Percentiles rank a stretch among this genome's conserved stretches.
These are phyloP conservation scores for Panaeolus cyanescens DNA, from an alignment of 768 basidiomycete species.

Conservation along the genomic window DNA sequence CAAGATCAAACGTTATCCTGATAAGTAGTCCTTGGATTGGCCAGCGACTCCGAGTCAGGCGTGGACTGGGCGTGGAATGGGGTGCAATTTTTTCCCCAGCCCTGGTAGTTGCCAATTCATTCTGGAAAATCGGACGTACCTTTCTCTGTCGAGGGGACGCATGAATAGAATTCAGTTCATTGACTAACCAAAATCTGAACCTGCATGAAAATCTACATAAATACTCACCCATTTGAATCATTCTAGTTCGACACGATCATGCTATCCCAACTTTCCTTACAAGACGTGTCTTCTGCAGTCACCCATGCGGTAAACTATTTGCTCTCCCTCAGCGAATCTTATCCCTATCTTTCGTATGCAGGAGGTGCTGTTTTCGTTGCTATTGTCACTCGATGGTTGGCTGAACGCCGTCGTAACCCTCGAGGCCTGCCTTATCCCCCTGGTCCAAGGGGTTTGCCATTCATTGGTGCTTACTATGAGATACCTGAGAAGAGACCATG, in stretches of 20 bases:
- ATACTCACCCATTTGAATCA: too few relatives aligned
- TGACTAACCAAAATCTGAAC: too few relatives aligned
- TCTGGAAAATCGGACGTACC: too few relatives aligned
- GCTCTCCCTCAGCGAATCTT: background rate
- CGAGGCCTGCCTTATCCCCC: constrained; percentile 32
- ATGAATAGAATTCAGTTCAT: too few relatives aligned
- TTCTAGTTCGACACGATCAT: background rate
- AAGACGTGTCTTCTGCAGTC: background rate
- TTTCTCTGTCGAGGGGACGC: too few relatives aligned
- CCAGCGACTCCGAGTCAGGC: too few relatives aligned
- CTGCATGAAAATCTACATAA: too few relatives aligned
- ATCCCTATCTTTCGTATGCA: background rate
- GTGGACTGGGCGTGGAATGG: too few relatives aligned
- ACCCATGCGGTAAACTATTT: background rate
- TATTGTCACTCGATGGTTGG: background rate
- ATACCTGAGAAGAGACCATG: constrained; percentile 19
- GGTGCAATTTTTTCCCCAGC: too few relatives aligned
- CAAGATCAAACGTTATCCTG: too few relatives aligned
- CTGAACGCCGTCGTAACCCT: constrained; percentile 9
- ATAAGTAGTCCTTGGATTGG: too few relatives aligned
- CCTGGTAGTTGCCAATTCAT: too few relatives aligned
- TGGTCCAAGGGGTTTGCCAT: constrained; percentile 41
- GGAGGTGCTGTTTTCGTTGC: background rate
- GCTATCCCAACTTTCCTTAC: background rate
- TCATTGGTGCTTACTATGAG: constrained; percentile 36